phyloP scores from a whole-genome alignment of 1,284 basidiomycete species.

The Volvariella volvacea region DNA sequence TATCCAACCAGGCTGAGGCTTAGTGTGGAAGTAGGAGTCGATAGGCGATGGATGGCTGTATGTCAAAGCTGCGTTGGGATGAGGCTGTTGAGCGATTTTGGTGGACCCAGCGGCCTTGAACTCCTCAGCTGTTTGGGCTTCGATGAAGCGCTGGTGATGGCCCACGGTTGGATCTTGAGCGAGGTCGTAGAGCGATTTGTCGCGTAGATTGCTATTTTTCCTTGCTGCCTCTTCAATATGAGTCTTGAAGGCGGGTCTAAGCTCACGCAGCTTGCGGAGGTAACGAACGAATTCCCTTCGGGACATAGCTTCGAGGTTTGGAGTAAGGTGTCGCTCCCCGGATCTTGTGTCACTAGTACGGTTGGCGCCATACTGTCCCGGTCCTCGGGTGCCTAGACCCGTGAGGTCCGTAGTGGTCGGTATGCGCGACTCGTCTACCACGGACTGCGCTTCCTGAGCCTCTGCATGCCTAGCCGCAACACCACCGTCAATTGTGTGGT shows the following conservation, averaged over 20 bases:
- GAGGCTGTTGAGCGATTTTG: conserved; percentile 58
- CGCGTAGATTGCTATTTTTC: conserved; percentile 7
- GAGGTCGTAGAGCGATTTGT: conserved; percentile 20
- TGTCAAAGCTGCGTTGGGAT: conserved; percentile 52
- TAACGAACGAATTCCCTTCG: conserved; percentile 51
- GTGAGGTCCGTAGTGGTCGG: conserved; percentile 12
- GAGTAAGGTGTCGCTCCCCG: conserved; percentile 12
- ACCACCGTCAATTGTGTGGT: conserved; percentile 2
- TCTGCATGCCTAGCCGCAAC: not conserved
- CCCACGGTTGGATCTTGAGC: conserved; percentile 19
- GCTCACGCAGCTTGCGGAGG: conserved; percentile 44
- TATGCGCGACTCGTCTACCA: not conserved
- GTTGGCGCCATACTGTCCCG: conserved; percentile 15
- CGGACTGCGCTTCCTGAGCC: conserved; percentile 2
- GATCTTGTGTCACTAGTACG: conserved; percentile 8
- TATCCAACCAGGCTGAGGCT: conserved; percentile 52
- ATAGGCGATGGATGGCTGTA: conserved; percentile 49
- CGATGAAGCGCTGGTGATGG: conserved; percentile 27
- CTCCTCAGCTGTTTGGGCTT: conserved; percentile 24
- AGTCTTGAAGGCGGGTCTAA: conserved; percentile 50
- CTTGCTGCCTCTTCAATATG: conserved; percentile 25
- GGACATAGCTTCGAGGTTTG: conserved; percentile 42
- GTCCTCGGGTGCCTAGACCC: conserved; percentile 15
- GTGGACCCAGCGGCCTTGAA: conserved; percentile 24
- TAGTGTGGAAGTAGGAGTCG: conserved; percentile 44